Percentiles rank a stretch among this genome's conserved stretches.
Evolutionary conservation across 2,329 filamentous ascomycete species (phyloP).

Genomic region (Ophiostoma piceae): DNA sequence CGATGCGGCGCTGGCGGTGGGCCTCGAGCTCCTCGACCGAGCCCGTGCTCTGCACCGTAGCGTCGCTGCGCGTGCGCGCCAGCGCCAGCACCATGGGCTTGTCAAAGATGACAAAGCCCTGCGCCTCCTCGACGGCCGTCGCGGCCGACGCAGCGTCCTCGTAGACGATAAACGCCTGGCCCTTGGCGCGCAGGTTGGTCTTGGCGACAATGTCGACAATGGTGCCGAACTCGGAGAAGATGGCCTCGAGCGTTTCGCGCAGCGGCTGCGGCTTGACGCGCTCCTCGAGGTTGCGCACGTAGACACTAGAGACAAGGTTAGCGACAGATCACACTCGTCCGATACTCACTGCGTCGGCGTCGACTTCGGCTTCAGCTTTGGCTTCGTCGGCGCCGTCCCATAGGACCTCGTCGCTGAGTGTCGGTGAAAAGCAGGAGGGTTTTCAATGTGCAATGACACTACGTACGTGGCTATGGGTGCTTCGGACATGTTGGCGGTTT

Average conservation of each 20-base stretch:
- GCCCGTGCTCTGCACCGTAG: slow-evolving; percentile 70
- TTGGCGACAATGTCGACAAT: slow-evolving; percentile 68
- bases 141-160: slow-evolving; percentile 73
- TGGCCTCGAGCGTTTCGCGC: slow-evolving; percentile 63
- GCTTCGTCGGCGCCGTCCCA: slow-evolving; percentile 1
- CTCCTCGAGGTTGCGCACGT: slow-evolving; percentile 84
- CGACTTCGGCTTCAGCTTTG: too few species aligned
- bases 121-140: slow-evolving; percentile 78
- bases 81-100: slow-evolving; percentile 83
- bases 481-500: slow-evolving; percentile 30
- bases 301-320: slow-evolving; percentile 45
- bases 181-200: slow-evolving; percentile 83
- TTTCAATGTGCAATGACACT: slow-evolving; percentile 58
- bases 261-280: slow-evolving; percentile 76
- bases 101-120: slow-evolving; percentile 88
- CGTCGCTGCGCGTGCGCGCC: slow-evolving; percentile 80
- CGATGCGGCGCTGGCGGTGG: slow-evolving; percentile 77
- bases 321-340: background rate
- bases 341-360: slow-evolving; percentile 4
- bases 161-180: slow-evolving; percentile 93
- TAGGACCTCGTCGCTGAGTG: slow-evolving; percentile 40
- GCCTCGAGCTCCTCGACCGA: slow-evolving; percentile 74
- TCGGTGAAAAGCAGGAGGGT: slow-evolving; percentile 37
- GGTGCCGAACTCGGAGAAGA: slow-evolving; percentile 85
- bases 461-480: slow-evolving; percentile 60